Evolutionary conservation across 345 rosid genomes (phyloP).

Genomic region (Salix dunnii): DNA sequence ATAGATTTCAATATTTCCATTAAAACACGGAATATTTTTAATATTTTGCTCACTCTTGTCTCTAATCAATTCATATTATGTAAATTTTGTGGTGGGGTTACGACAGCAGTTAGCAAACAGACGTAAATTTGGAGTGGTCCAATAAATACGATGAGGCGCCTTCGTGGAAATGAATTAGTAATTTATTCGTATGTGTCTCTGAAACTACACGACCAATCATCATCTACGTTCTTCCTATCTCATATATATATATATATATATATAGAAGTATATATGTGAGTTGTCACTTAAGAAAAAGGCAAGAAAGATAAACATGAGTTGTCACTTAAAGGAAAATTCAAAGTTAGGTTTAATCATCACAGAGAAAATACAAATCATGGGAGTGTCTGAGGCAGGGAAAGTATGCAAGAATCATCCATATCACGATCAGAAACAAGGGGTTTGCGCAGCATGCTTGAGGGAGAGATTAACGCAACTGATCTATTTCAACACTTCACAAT

Average conservation of each 20-base stretch:
- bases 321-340: background rate
- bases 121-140: background rate
- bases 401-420: conserved; percentile 35
- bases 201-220: background rate
- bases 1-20: too few relatives aligned
- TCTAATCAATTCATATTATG: background rate
- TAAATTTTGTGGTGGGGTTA: background rate
- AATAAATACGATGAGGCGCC: background rate
- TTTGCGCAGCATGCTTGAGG: conserved; percentile 43
- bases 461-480: conserved; percentile 28
- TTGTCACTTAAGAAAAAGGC: background rate
- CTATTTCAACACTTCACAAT: background rate
- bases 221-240: background rate
- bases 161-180: background rate
- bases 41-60: background rate
- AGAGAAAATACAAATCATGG: conserved; percentile 14
- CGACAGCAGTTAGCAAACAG: background rate
- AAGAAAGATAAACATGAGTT: background rate
- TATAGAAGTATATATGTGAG: background rate
- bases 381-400: conserved; percentile 13
- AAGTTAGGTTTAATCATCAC: background rate
- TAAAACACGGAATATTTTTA: too few relatives aligned
- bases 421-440: conserved; percentile 33
- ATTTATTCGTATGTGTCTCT: background rate
- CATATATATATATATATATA: background rate